Base-by-base conservation (phyloP, 2,329 filamentous ascomycete genomes). In the Dothistroma pini region DNA sequence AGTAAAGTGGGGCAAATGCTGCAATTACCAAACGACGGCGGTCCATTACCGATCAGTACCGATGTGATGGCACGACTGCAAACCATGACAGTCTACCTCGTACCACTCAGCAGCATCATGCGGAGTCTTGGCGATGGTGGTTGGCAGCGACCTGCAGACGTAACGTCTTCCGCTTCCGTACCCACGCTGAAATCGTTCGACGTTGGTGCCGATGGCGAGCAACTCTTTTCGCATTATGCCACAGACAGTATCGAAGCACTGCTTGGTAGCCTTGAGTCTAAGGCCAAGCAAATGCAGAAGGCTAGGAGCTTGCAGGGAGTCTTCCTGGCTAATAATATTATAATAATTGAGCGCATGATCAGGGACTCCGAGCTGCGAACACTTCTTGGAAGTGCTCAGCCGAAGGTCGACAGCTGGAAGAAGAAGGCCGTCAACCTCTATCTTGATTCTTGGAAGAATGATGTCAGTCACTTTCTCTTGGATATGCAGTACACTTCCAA, bases 401-500 rank as follows among this genome's bases (percentile, higher is more conserved):
- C 57, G 55, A 87, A 88, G 61, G 59, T 74, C 9, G 93, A 96
- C 31, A 82, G 82, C 54, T 97, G 91, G 89, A 88, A 90, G 66
- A 97, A 97, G 78, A 91, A 90, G 72, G 90, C 90, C 10, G 89
- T 88, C 3, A 84, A 85, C 53, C 83, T 89, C 62, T 99, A 97
- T 74, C 85, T 91, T 10, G 89, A 95, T 60, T 85, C 89, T 22
- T 97, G 93, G 88, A 91, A 90, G 67, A 93, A 97, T 71, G 86
- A 93, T 6, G 85, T 93, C 7, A 93, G 91, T 1, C 85, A 88
- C 41, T 86, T 91, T 71, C 84, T 97, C 6, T 87, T 96, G 63
- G 95, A 97, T 73, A 90, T 93, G 19, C 93, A 96, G 66, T 93
- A 96, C 77, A 97, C 93, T 0, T 95, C 87, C 72, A 88, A 91